phyloP scores from a whole-genome alignment of 257 asterid genomes.

The Solanum clarkiae region DNA sequence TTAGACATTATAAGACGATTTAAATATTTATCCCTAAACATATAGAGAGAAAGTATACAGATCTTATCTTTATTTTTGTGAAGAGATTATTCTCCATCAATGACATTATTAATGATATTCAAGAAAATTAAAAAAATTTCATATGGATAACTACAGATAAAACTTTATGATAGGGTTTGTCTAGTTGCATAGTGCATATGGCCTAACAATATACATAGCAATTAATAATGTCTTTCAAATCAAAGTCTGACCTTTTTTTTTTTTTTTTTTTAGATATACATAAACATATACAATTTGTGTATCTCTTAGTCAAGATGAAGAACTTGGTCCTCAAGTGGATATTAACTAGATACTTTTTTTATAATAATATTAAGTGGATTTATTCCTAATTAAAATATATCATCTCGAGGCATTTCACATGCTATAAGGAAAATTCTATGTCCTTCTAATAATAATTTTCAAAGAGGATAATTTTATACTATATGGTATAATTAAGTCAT shows the following conservation, averaged over 20 bases:
- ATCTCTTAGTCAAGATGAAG: background rate
- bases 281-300: background rate
- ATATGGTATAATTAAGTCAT: background rate
- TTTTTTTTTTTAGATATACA: background rate
- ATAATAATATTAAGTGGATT: background rate
- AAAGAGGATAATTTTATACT: background rate
- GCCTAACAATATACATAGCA: background rate
- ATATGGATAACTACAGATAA: background rate
- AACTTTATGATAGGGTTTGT: background rate
- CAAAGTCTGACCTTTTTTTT: background rate
- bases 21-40: too few relatives aligned
- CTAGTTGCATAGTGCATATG: background rate
- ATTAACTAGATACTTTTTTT: background rate
- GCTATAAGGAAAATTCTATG: background rate
- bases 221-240: background rate
- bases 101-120: background rate
- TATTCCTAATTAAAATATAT: conserved; percentile 4
- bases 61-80: too few relatives aligned
- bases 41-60: too few relatives aligned
- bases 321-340: background rate
- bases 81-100: too few relatives aligned
- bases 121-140: background rate
- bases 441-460: background rate
- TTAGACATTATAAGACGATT: too few relatives aligned
- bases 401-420: conserved; percentile 24